phyloP scores from a whole-genome alignment of 108 stramenopile species.

The Mayamaea pseudoterrestris region DNA sequence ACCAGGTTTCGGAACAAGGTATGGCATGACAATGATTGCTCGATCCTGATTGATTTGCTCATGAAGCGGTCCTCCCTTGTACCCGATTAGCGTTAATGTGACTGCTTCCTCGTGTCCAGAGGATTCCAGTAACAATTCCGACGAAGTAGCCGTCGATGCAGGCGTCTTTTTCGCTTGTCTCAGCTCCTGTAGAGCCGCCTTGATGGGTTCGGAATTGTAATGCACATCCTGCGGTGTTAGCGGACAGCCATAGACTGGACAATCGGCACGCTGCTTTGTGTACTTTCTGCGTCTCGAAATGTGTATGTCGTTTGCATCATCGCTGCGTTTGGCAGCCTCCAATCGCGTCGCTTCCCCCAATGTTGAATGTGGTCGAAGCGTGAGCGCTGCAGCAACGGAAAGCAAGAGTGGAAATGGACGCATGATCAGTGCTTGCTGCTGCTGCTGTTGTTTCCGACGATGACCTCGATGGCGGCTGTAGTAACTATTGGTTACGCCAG shows the following conservation, averaged over 20 bases:
- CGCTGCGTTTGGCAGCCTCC: not conserved
- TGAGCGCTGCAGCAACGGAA: not conserved
- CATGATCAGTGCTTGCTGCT: no score
- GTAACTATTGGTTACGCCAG: no score
- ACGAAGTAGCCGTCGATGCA: not conserved
- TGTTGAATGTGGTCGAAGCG: not conserved
- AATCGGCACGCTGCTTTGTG: not conserved
- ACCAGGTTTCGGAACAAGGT: not conserved
- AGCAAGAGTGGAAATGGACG: not conserved
- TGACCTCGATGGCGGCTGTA: no score
- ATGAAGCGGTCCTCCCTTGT: constrained; percentile 31
- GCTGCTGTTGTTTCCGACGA: no score
- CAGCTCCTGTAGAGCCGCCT: constrained; percentile 28
- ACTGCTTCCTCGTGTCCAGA: constrained; percentile 22
- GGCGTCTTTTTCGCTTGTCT: constrained; percentile 12
- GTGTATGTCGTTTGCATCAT: not conserved
- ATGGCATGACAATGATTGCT: constrained; percentile 36
- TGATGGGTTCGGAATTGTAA: constrained; percentile 25
- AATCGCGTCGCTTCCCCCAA: not conserved
- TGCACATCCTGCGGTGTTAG: constrained; percentile 50
- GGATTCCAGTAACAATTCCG: constrained; percentile 4
- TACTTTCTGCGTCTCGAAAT: not conserved
- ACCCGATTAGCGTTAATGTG: constrained; percentile 44
- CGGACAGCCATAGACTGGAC: constrained; percentile 58
- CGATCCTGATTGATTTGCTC: constrained; percentile 63